Evolutionary conservation across 768 basidiomycete genomes (phyloP).

Genomic region (Leccinum barrowsii): DNA sequence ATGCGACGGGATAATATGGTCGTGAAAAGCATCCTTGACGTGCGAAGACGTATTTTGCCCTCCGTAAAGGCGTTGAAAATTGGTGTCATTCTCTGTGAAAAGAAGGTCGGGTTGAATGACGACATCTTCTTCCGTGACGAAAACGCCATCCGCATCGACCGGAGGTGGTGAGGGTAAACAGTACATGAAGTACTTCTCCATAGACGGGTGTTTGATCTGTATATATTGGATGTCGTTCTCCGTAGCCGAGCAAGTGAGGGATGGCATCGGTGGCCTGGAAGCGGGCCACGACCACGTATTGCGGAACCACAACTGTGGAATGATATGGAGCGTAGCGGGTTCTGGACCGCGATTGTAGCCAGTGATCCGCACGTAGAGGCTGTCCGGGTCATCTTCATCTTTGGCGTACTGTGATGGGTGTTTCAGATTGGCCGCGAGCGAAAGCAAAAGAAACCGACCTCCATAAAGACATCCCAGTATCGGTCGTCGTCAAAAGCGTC

Average conservation of each 20-base stretch:
- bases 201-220: slow-evolving; percentile 66
- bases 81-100: slow-evolving; percentile 98
- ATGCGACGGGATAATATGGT: slow-evolving; percentile 89
- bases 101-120: slow-evolving; percentile 69
- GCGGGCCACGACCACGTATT: slow-evolving; percentile 97
- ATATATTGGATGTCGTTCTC: slow-evolving; percentile 55
- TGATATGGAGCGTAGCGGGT: slow-evolving; percentile 86
- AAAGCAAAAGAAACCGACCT: slow-evolving; percentile 50
- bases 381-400: slow-evolving; percentile 88
- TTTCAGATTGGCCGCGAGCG: slow-evolving; percentile 5
- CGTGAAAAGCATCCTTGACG: slow-evolving; percentile 98
- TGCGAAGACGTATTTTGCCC: slow-evolving; percentile 79
- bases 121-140: slow-evolving; percentile 62
- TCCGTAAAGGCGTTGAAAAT: slow-evolving; percentile 87
- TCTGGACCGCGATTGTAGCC: slow-evolving; percentile 96
- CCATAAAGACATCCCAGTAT: slow-evolving; percentile 99
- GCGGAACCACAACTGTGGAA: slow-evolving; percentile 96
- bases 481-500: slow-evolving; percentile 87
- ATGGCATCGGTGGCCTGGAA: slow-evolving; percentile 64
- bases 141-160: slow-evolving; percentile 66
- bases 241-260: slow-evolving; percentile 48
- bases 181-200: slow-evolving; percentile 80
- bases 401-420: slow-evolving; percentile 78
- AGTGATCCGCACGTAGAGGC: slow-evolving; percentile 89
- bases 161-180: slow-evolving; percentile 92